These are phyloP conservation scores for Fonsecaea nubica DNA, from an alignment of 2,329 filamentous ascomycete genomes.

Conservation along the genomic window DNA sequence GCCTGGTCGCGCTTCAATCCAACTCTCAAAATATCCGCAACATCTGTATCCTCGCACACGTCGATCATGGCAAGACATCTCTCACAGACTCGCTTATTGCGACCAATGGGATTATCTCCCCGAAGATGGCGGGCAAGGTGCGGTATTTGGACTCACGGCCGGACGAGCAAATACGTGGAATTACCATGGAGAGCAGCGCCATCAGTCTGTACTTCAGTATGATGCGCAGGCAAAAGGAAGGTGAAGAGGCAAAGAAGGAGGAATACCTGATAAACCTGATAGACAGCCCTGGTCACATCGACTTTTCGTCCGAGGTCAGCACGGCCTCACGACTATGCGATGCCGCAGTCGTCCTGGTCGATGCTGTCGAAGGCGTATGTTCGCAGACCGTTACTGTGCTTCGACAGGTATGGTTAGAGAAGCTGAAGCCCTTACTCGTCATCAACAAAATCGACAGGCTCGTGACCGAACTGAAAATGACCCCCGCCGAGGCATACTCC, in stretches of 20 bases:
- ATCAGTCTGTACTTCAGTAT: constrained; percentile 97
- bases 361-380: constrained; percentile 97
- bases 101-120: constrained; percentile 98
- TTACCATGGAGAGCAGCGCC: constrained; percentile 99
- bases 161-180: constrained; percentile 93
- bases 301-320: constrained; percentile 97
- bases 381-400: constrained; percentile 98
- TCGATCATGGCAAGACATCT: constrained; percentile 98
- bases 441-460: constrained; percentile 99
- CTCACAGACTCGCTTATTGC: constrained; percentile 94
- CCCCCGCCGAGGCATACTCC: constrained; percentile 82
- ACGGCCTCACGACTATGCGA: constrained; percentile 94
- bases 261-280: constrained; percentile 98
- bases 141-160: constrained; percentile 95
- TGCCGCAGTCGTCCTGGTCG: constrained; percentile 90
- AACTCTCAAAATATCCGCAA: constrained; percentile 90
- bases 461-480: constrained; percentile 94
- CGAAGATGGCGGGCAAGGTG: constrained; percentile 96
- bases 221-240: constrained; percentile 69
- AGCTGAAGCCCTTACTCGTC: constrained; percentile 89
- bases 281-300: constrained; percentile 96
- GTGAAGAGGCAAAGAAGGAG: constrained; percentile 72
- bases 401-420: constrained; percentile 92
- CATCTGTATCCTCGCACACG: constrained; percentile 95
- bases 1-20: constrained; percentile 86